Evolutionary conservation across 2,329 filamentous ascomycete species (phyloP).

Genomic region (Pseudogymnoascus sp.): DNA sequence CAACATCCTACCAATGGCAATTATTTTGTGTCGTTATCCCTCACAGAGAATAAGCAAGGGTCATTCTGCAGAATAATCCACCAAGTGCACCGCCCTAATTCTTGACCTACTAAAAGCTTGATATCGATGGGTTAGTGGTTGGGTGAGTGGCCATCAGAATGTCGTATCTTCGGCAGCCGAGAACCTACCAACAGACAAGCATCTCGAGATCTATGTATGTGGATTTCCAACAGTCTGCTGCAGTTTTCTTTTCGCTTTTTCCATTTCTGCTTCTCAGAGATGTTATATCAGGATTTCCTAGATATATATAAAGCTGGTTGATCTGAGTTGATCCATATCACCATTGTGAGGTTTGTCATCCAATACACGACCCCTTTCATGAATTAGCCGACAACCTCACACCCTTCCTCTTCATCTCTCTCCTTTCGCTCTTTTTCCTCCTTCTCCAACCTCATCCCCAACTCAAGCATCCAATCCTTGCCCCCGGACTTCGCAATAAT

Average conservation of each 20-base stretch:
- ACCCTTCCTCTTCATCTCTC: background rate
- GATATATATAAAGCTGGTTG: background rate
- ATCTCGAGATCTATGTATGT: background rate
- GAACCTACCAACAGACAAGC: background rate
- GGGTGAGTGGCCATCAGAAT: slow-evolving; percentile 15
- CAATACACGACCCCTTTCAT: background rate
- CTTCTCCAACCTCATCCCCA: slow-evolving; percentile 6
- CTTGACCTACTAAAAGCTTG: too few relatives aligned
- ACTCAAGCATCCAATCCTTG: background rate
- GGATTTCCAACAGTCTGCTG: background rate
- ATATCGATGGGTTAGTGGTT: too few relatives aligned
- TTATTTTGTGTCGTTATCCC: too few relatives aligned
- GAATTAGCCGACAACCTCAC: background rate
- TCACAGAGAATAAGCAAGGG: too few relatives aligned
- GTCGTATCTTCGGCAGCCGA: background rate
- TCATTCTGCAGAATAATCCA: too few relatives aligned
- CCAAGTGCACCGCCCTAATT: too few relatives aligned
- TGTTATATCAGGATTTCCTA: background rate
- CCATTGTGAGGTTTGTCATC: background rate
- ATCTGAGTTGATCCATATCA: background rate
- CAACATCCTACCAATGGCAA: too few relatives aligned
- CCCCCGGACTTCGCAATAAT: background rate
- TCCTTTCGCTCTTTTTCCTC: background rate
- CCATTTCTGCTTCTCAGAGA: background rate
- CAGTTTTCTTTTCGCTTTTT: background rate